A percentile compares a stretch with the other conserved stretches of the same genome.
These are phyloP conservation scores for Mortierella hygrophila DNA, from an alignment of 192 early-diverging fungal species.

Conservation along the genomic window DNA sequence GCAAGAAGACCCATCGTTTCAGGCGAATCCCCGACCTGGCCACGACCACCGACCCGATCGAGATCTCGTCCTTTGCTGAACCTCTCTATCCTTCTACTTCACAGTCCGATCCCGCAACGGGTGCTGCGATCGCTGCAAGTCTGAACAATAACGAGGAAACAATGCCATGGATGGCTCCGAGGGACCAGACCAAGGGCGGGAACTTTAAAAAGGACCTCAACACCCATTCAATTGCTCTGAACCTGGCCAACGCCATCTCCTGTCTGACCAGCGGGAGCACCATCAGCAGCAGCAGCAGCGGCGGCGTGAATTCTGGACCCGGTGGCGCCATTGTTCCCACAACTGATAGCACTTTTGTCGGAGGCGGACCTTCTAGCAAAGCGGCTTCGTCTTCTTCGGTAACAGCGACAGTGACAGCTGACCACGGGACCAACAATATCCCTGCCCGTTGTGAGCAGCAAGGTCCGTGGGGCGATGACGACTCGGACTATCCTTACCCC, in stretches of 20 bases:
- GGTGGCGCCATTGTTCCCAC: neutral
- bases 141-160: neutral
- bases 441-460: conserved; percentile 21
- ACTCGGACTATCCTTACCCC: conserved; percentile 21
- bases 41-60: neutral
- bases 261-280: conserved; percentile 9
- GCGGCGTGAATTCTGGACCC: neutral
- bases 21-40: conserved; percentile 19
- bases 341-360: neutral
- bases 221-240: conserved; percentile 36
- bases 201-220: conserved; percentile 46
- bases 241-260: conserved; percentile 39
- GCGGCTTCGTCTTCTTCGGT: neutral
- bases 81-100: neutral
- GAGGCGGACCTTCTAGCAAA: neutral
- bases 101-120: conserved; percentile 3
- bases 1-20: conserved; percentile 29
- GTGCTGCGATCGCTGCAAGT: neutral
- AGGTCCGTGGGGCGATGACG: conserved; percentile 41
- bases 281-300: neutral
- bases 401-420: neutral
- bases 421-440: conserved; percentile 2
- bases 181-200: conserved; percentile 34
- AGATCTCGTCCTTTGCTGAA: conserved; percentile 17
- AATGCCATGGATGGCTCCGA: conserved; percentile 37